Evolutionary conservation across 768 basidiomycete species (phyloP), one percentile per base, ranked within the genome.

Genomic region (Artomyces pyxidatus): DNA sequence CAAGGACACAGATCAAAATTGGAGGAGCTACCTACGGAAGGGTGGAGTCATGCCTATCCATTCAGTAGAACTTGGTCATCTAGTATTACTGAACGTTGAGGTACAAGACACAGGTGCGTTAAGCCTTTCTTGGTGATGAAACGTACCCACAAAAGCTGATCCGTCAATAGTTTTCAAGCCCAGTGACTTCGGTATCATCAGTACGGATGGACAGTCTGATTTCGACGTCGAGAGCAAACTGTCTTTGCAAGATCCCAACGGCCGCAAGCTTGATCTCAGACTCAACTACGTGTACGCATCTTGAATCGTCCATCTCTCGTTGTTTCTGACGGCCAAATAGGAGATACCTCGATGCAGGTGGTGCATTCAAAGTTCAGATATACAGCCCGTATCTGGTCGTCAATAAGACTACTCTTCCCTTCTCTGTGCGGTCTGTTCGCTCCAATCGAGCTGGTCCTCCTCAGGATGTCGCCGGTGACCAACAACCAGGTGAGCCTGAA

Each of bases 151-250:
- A n/a, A 10, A 6, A 19, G 28, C 49, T 50, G 37, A 61, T 22
- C 6, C 26, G 22, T 37, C 25, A 46, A 4, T 57, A 95, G 92
- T 81, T 12, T 90, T 93, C 71, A 87, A 86, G 59, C 85, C 91
- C 14, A 95, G 93, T 62, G 94, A 98, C 50, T 99, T 96, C 58
- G 86, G 92, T 3, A 97, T 99, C 65, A 94, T 99, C 68, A 97
- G 92, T 61, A 90, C 89, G 14, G 92, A 96, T 61, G 83, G 82
- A 25, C 80, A 89, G 47, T 87, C 92, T 3, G 93, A 93, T 65
- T 91, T 92, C 55, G 87, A 85, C 51, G 74, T 81, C 47, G 96
- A 94, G 65, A 77, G 73, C 45, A 75, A 70, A 29, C 66, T 98
- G 42, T 76, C 75, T 6, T 65, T 98, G 40, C 75, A 80, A 4